A percentile compares a stretch with the other conserved stretches of the same genome.
Evolutionary conservation across 306 rosid genomes (phyloP).

Genomic region (Vigna radiata): DNA sequence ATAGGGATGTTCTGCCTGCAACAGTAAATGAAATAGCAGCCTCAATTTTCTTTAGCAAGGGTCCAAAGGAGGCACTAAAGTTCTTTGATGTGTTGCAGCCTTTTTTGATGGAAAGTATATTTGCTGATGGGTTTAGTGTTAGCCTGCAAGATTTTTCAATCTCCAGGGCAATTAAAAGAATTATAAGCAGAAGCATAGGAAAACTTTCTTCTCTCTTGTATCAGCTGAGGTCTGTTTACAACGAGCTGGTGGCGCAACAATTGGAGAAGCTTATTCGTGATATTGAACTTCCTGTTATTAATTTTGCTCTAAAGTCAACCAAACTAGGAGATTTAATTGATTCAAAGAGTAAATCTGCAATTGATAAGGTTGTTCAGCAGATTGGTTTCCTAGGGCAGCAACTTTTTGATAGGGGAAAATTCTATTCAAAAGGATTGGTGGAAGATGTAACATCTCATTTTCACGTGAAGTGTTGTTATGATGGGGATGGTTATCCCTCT

Average conservation of each 20-base stretch:
- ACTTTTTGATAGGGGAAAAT: constrained; percentile 76
- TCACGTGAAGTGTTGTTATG: constrained; percentile 60
- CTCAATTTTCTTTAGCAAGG: constrained; percentile 79
- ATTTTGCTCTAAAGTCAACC: constrained; percentile 67
- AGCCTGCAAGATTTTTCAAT: constrained; percentile 79
- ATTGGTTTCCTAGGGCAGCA: constrained; percentile 90
- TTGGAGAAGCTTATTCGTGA: constrained; percentile 67
- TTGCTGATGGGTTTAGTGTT: constrained; percentile 86
- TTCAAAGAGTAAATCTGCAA: constrained; percentile 79
- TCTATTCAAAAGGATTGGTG: constrained; percentile 79
- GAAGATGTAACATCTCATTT: constrained; percentile 79
- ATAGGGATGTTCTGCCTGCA: constrained; percentile 62
- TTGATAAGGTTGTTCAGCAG: constrained; percentile 80
- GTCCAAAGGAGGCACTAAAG: constrained; percentile 75
- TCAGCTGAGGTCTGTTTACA: constrained; percentile 69
- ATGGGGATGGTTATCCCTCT: constrained; percentile 69
- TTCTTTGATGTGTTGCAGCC: constrained; percentile 83
- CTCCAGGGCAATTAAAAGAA: constrained; percentile 51
- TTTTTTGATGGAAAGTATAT: constrained; percentile 85
- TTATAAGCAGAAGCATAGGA: constrained; percentile 57
- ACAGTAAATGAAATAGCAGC: constrained; percentile 77
- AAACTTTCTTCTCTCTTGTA: constrained; percentile 61
- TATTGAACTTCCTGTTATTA: constrained; percentile 58
- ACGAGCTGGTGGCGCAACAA: constrained; percentile 76
- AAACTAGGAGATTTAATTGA: constrained; percentile 75